phyloP scores from a whole-genome alignment of 73 alveolate species.

The Urostyla sp. region DNA sequence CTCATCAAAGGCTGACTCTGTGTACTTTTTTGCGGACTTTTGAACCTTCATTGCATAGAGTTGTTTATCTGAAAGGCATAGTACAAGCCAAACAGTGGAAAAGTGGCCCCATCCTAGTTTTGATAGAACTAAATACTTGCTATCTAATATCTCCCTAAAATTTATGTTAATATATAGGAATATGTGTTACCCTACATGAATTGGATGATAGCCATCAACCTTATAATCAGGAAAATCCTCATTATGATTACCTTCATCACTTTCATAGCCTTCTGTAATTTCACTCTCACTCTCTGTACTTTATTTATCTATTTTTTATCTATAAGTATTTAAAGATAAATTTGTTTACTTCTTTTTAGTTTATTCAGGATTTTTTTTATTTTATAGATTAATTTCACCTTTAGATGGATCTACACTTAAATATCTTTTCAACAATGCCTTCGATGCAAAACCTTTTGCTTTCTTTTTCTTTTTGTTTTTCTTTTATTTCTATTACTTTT shows the following conservation, averaged over 20 bases:
- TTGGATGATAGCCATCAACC: slow-evolving; percentile 99
- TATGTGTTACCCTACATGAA: slow-evolving; percentile 91
- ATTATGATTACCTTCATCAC: slow-evolving; percentile 83
- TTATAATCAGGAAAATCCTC: slow-evolving; percentile 93
- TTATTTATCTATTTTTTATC: not conserved
- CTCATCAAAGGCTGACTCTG: slow-evolving; percentile 99
- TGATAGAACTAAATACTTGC: slow-evolving; percentile 92
- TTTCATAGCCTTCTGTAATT: not conserved
- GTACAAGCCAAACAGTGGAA: slow-evolving; percentile 86
- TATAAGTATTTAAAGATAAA: too few species aligned
- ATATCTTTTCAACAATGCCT: not conserved
- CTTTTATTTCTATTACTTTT: not conserved
- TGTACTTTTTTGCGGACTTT: slow-evolving; percentile 95
- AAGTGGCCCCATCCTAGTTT: slow-evolving; percentile 91
- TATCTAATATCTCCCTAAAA: slow-evolving; percentile 83
- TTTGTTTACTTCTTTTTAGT: not conserved
- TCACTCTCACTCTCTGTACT: not conserved
- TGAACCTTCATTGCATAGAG: slow-evolving; percentile 94
- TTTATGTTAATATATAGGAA: not conserved
- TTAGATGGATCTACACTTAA: not conserved
- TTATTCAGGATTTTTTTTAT: not conserved
- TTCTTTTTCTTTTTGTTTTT: not conserved
- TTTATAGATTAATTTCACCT: not conserved
- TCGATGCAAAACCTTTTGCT: not conserved
- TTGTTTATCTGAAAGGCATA: slow-evolving; percentile 55